Evolutionary conservation across 495 filamentous ascomycete species (phyloP).

Genomic region (Penicillium pulvis): DNA sequence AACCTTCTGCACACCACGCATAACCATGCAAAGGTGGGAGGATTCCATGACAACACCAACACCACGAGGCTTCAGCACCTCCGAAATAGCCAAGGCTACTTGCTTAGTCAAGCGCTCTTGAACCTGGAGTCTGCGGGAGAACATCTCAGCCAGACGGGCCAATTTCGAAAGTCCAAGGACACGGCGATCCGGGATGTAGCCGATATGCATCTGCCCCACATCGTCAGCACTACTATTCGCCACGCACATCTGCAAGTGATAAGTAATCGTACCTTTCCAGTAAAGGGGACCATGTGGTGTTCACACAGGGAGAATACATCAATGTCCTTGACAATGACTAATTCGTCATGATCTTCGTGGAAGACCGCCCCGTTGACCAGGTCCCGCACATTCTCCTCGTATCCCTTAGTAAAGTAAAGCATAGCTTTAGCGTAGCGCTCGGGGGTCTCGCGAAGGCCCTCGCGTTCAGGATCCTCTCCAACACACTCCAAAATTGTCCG

Average conservation of each 20-base stretch:
- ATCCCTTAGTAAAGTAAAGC: slow-evolving; percentile 98
- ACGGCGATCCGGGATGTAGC: slow-evolving; percentile 83
- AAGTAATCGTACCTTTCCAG: slow-evolving; percentile 68
- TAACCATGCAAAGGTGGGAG: slow-evolving; percentile 97
- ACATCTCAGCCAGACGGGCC: slow-evolving; percentile 96
- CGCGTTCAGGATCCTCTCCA: slow-evolving; percentile 91
- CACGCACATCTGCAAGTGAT: slow-evolving; percentile 8
- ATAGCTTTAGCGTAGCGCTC: slow-evolving; percentile 93
- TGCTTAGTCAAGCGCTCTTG: slow-evolving; percentile 96
- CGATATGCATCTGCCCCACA: slow-evolving; percentile 84
- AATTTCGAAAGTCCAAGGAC: slow-evolving; percentile 96
- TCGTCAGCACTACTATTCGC: slow-evolving; percentile 20
- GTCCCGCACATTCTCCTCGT: slow-evolving; percentile 91
- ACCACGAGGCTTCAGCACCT: slow-evolving; percentile 85
- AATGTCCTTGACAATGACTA: slow-evolving; percentile 97
- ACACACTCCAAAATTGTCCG: slow-evolving; percentile 92
- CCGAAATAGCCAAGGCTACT: slow-evolving; percentile 89
- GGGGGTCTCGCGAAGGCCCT: slow-evolving; percentile 85
- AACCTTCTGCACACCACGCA: slow-evolving; percentile 91
- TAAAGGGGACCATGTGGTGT: slow-evolving; percentile 97
- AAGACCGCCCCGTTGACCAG: slow-evolving; percentile 96
- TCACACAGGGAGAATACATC: slow-evolving; percentile 96
- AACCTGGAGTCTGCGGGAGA: slow-evolving; percentile 87
- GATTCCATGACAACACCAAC: slow-evolving; percentile 98
- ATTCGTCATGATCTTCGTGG: slow-evolving; percentile 94